Base-by-base conservation (phyloP, 768 basidiomycete species). In the Rhizopogon roseolus region DNA sequence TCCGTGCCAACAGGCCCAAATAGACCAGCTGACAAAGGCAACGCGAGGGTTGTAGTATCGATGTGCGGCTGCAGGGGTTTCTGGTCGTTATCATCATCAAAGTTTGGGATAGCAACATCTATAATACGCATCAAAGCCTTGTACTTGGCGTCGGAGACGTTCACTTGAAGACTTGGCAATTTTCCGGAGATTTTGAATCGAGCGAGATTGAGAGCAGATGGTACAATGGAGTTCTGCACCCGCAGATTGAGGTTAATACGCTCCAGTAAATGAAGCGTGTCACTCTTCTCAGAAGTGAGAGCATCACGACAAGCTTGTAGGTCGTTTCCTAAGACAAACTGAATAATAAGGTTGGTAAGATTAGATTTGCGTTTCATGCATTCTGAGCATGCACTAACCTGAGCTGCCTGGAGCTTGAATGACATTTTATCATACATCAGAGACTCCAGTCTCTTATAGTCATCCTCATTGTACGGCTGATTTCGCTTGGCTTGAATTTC, bases 361-460 rank as follows among this genome's bases (percentile, higher is more conserved):
- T 49, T 37, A 43, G n/a, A 28, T 50, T n/a, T 50, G 22, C 32
- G 34, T 36, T n/a, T 38, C 6, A 2, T 17, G 42, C 41, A 54
- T 22, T 37, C 46, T 37, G 10, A 29, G 36, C 42, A 32, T 25
- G n/a, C 22, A 46, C 72, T 53, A 56, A 95, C 94, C 84, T 98
- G 96, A 11, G 97, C 93, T 41, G 89, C 86, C 60, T 93, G 78
- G 16, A 99, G 79, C 53, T 81, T 84, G 37, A 99, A 76, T 10
- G 79, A 81, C 60, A 97, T 76, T 59, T 87, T 90, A 70, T 99
- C 97, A 63, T 98, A 99, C 93, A 98, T 96, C 36, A 98, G 73
- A 2, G 86, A 86, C 69, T 98, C 93, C 25, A 99, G 76, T 50
- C 83, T 80, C 60, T 77, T 77, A 69, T 88, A 94, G 61, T 99